A percentile compares a stretch with the other conserved stretches of the same genome.
phyloP scores from a whole-genome alignment of 805 yeast genomes.

The Candida taoyuanica region DNA sequence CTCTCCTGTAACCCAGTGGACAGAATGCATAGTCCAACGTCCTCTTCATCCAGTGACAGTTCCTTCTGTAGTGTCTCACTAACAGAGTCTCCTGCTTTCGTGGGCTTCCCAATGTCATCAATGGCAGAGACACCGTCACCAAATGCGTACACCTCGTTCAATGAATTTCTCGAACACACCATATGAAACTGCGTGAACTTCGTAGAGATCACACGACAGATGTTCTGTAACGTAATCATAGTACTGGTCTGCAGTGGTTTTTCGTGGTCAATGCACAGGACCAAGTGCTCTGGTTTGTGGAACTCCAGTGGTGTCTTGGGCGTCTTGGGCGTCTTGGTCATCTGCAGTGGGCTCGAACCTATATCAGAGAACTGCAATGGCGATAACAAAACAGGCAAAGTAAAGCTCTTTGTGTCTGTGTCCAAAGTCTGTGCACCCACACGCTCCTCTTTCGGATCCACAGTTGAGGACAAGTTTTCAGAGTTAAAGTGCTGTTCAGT shows the following conservation, averaged over 20 bases:
- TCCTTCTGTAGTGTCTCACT: too few relatives aligned
- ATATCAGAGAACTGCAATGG: slow-evolving; percentile 15
- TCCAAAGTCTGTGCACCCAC: not conserved
- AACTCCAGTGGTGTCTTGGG: slow-evolving; percentile 11
- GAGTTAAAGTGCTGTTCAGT: slow-evolving; percentile 29
- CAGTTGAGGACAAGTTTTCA: slow-evolving; percentile 29
- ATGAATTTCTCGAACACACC: slow-evolving; percentile 14
- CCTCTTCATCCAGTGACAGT: too few relatives aligned
- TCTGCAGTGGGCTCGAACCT: not conserved
- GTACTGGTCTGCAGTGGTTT: slow-evolving; percentile 5
- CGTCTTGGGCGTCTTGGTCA: slow-evolving; percentile 2
- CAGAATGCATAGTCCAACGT: slow-evolving; percentile 14
- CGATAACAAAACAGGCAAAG: slow-evolving; percentile 22
- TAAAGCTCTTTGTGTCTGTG: slow-evolving; percentile 4
- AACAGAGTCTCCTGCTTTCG: slow-evolving; percentile 1
- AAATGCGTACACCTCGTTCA: slow-evolving; percentile 4
- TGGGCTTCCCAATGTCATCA: slow-evolving; percentile 1
- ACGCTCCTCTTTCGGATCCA: slow-evolving; percentile 23
- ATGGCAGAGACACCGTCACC: not conserved
- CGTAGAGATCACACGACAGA: slow-evolving; percentile 16
- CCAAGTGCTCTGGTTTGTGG: slow-evolving; percentile 13
- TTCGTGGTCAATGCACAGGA: slow-evolving; percentile 19
- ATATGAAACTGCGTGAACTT: slow-evolving; percentile 15
- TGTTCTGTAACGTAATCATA: slow-evolving; percentile 18
- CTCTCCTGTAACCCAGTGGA: slow-evolving; percentile 9